Base-by-base conservation (phyloP, 352 stramenopile genomes). In the Phytophthora podocarpi region DNA sequence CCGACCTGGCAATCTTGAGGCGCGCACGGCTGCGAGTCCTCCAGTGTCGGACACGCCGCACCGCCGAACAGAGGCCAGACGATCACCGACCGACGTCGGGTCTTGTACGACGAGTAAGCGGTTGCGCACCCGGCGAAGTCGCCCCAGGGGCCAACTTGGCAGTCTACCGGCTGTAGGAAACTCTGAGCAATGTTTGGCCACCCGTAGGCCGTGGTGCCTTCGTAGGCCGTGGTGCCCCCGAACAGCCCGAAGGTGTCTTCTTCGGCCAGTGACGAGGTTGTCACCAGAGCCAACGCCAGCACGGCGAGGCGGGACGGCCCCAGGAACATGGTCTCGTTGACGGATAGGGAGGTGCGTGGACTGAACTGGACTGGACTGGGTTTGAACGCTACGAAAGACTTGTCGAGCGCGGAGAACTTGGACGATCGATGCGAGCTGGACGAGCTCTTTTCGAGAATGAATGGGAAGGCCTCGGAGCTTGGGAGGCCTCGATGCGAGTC, bases 1-100 rank as follows among this genome's bases (percentile, higher is more conserved):
- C 61, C 54, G 11, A 82, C 73, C 21, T 76, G 50, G 18, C 73
- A 82, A 59, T 77, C 63, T 21, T 83, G 69, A 15, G 74, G 76
- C 15, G 62, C 64, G 55, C 82, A 91, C 16, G 50, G 39, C 32
- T 73, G 63, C 2, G 57, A 55, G 30, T 91, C 82, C 18, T 59
- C 66, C 16, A 91, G 64, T 4, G 58, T 50, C 0, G 73, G 75
- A 45, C 82, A 91, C 1, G 56, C 51, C 1, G 53, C 53, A 4
- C 82, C 82, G 30, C 67, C 67, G 45, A 74, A 73, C 21, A 47
- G 56, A 1, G 65, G 48, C n/a, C 42, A 27, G 1, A 65, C 51
- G 3, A 52, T 77, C 39, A 86, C 47, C 1, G 36, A 59, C 2
- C 82, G 77, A 26, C 62, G 69, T 21, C 74, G 82, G 0, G 63